phyloP scores from a whole-genome alignment of 129 eudicot species.

The Tagetes erecta region DNA sequence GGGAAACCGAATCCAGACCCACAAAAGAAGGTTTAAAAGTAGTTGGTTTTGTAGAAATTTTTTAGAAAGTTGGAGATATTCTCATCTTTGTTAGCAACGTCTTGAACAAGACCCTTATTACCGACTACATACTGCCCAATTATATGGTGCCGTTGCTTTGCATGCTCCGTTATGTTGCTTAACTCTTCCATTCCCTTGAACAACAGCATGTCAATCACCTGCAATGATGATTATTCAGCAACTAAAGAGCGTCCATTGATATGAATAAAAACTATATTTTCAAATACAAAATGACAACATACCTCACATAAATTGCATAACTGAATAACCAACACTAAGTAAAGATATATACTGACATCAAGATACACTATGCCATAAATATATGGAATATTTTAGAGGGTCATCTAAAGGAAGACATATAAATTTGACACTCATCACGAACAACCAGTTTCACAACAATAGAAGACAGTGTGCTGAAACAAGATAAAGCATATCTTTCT shows the following conservation, averaged over 20 bases:
- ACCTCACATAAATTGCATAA: not conserved
- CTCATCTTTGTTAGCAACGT: constrained; percentile 57
- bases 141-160: constrained; percentile 95
- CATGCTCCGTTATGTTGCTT: constrained; percentile 68
- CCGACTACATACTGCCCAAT: constrained; percentile 91
- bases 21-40: constrained; percentile 35
- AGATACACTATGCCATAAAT: no score
- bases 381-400: no score
- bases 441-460: not conserved
- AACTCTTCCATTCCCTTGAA: constrained; percentile 87
- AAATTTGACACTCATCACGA: not conserved
- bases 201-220: constrained; percentile 90
- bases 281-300: not conserved
- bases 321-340: no score
- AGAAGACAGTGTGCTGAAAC: no score
- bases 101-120: constrained; percentile 57
- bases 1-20: not conserved
- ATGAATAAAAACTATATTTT: not conserved
- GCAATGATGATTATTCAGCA: constrained; percentile 9
- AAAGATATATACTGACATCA: no score
- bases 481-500: not conserved
- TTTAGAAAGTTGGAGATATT: constrained; percentile 66
- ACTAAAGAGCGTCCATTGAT: not conserved
- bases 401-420: no score
- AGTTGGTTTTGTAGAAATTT: constrained; percentile 76